Evolutionary conservation across 805 yeast genomes (phyloP).

Genomic region (Candida takata): DNA sequence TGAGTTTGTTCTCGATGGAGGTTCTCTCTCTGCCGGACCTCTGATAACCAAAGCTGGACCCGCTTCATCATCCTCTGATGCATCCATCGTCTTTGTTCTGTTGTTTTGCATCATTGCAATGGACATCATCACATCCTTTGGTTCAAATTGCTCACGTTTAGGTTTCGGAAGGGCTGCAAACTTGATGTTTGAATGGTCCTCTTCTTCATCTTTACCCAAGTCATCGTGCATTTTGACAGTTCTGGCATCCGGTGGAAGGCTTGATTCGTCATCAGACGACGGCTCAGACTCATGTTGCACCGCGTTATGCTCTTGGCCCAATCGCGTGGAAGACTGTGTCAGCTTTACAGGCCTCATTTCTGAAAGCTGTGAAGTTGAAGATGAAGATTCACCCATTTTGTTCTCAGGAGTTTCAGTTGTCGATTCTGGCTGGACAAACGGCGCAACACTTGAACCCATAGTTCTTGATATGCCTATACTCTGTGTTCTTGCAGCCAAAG

Average conservation of each 20-base stretch:
- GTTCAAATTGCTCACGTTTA: conserved; percentile 48
- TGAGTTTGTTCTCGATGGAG: conserved; percentile 17
- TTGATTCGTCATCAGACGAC: conserved; percentile 8
- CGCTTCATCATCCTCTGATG: conserved; percentile 40
- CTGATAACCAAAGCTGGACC: conserved; percentile 75
- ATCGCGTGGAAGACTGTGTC: conserved; percentile 5
- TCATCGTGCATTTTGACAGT: conserved; percentile 3
- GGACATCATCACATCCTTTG: conserved; percentile 79
- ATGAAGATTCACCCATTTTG: conserved; percentile 2
- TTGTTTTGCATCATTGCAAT: conserved; percentile 68
- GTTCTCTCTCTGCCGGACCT: conserved; percentile 70
- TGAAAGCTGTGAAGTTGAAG: conserved; percentile 14
- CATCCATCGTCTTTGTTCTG: conserved; percentile 20
- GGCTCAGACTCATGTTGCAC: conserved; percentile 21
- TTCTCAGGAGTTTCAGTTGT: conserved; percentile 5
- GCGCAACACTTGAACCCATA: conserved; percentile 12
- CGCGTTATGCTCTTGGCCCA: conserved; percentile 3
- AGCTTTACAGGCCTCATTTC: conserved; percentile 1
- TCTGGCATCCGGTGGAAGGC: conserved; percentile 7
- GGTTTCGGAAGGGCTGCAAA: conserved; percentile 23
- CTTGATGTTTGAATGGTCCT: conserved; percentile 9
- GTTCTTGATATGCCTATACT: conserved; percentile 19
- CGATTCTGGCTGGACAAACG: too few relatives aligned
- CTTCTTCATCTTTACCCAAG: background rate
- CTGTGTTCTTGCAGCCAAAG: conserved; percentile 49